Base-by-base conservation (phyloP, 768 basidiomycete species). In the Cubamyces lactineus region DNA sequence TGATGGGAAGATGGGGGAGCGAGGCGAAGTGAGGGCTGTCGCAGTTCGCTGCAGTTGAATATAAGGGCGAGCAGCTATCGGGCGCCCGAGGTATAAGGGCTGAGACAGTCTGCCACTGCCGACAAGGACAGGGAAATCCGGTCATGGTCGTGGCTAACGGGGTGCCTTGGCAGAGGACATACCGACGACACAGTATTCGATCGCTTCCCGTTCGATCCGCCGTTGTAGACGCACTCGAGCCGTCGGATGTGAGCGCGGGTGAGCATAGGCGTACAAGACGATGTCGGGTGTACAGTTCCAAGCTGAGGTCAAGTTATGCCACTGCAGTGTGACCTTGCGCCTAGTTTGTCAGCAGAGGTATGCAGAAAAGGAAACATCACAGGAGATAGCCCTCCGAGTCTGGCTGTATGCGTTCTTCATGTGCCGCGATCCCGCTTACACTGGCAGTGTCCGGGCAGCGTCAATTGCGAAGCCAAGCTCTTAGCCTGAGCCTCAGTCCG, bases 31-130 rank as follows among this genome's bases (percentile, higher is more conserved):
- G 38, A 56, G 23, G 13, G 48, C 47, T 34, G 30, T 24, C 53
- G 40, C 23, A 15, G 23, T 21, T 30, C 4, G 38, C 34, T 39
- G 47, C 46, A 23, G 50, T 62, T 3, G 17, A 53, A 40, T 62
- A 57, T 62, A 62, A 57, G 28, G 42, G 53, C 41, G 40, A 43
- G 40, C 55, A 26, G 48, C 24, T 46, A 46, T 57, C 50, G 50
- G 50, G 61, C 61, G 61, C 55, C 55, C 55, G 49, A 23, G 34
- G 2, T 23, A 23, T 52, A n/a, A n/a, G 46, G 17, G 30, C 55
- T 47, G 48, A 51, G 61, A 56, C 48, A 54, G 46, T 24, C 30
- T 43, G 38, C 30, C 46, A 30, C 30, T 38, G 38, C 30, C 46
- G 43, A 57, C 47, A 53, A 41, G 43, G 49, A 51, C 47, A 30